A percentile compares a stretch with the other conserved stretches of the same genome.
Evolutionary conservation across 1,139 yeast species (phyloP).

Genomic region (Yamadazyma sp.): DNA sequence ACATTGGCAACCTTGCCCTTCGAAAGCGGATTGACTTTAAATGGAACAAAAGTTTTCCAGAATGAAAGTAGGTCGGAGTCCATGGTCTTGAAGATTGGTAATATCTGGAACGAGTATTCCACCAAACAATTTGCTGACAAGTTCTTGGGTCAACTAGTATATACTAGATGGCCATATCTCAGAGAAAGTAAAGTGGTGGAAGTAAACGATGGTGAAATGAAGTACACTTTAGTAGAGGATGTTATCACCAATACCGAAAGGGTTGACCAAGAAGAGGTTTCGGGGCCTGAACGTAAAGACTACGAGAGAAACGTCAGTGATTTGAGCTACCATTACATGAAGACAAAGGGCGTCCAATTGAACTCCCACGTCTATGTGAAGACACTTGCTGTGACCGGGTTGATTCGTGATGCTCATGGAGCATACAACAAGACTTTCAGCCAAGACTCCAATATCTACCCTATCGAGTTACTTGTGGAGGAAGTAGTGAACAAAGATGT

Average conservation of each 20-base stretch:
- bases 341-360: conserved; percentile 58
- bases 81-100: conserved; percentile 62
- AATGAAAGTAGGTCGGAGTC: conserved; percentile 84
- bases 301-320: conserved; percentile 25
- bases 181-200: conserved; percentile 74
- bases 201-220: conserved; percentile 55
- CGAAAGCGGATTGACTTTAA: conserved; percentile 47
- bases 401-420: conserved; percentile 68
- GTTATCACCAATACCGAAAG: conserved; percentile 6
- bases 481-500: conserved; percentile 70
- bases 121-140: conserved; percentile 54
- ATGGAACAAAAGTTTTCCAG: conserved; percentile 78
- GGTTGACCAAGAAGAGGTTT: conserved; percentile 30
- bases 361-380: conserved; percentile 59
- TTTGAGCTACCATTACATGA: conserved; percentile 27
- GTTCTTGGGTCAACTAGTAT: conserved; percentile 37
- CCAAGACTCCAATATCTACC: conserved; percentile 55
- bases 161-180: conserved; percentile 86
- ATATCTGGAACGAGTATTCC: conserved; percentile 47
- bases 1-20: conserved; percentile 71
- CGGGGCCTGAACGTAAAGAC: conserved; percentile 38
- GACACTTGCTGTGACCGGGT: conserved; percentile 77
- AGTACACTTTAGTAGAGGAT: conserved; percentile 38
- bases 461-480: conserved; percentile 79
- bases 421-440: conserved; percentile 72